A percentile compares a stretch with the other conserved stretches of the same genome.
phyloP scores from a whole-genome alignment of 495 filamentous ascomycete genomes.

The Penicillium antarcticum region DNA sequence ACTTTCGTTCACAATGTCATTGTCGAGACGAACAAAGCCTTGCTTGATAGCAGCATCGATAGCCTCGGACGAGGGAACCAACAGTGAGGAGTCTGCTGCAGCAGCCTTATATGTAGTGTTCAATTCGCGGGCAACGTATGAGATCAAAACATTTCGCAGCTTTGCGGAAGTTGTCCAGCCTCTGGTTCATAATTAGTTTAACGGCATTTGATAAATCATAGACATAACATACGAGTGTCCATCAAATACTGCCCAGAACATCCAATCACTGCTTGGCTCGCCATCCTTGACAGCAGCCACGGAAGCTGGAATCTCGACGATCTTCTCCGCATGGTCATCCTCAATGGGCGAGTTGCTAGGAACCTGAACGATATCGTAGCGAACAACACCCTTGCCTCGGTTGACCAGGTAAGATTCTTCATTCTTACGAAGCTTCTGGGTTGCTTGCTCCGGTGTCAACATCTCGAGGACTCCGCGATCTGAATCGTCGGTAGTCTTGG shows the following conservation, averaged over 20 bases:
- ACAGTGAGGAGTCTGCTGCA: constrained; percentile 54
- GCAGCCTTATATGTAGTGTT: constrained; percentile 85
- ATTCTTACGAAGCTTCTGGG: constrained; percentile 78
- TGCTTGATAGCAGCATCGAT: constrained; percentile 91
- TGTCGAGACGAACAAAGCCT: constrained; percentile 81
- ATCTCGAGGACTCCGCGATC: constrained; percentile 86
- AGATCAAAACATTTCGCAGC: constrained; percentile 85
- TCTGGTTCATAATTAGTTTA: constrained; percentile 39
- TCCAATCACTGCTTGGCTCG: constrained; percentile 79
- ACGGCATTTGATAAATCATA: background rate
- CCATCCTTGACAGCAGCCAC: constrained; percentile 50
- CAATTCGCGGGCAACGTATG: constrained; percentile 89
- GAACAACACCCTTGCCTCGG: constrained; percentile 82
- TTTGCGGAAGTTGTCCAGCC: constrained; percentile 99
- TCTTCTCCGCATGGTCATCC: constrained; percentile 96
- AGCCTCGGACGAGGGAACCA: constrained; percentile 61
- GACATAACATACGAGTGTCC: constrained; percentile 72
- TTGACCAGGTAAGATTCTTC: constrained; percentile 92
- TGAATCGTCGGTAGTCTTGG: constrained; percentile 77
- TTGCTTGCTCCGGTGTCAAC: constrained; percentile 94
- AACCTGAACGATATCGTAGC: constrained; percentile 94
- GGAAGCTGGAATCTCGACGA: constrained; percentile 75
- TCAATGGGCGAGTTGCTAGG: constrained; percentile 97
- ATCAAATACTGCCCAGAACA: constrained; percentile 99
- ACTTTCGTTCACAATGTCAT: constrained; percentile 89